phyloP scores from a whole-genome alignment of 495 filamentous ascomycete genomes.

The Neurospora discreta region DNA sequence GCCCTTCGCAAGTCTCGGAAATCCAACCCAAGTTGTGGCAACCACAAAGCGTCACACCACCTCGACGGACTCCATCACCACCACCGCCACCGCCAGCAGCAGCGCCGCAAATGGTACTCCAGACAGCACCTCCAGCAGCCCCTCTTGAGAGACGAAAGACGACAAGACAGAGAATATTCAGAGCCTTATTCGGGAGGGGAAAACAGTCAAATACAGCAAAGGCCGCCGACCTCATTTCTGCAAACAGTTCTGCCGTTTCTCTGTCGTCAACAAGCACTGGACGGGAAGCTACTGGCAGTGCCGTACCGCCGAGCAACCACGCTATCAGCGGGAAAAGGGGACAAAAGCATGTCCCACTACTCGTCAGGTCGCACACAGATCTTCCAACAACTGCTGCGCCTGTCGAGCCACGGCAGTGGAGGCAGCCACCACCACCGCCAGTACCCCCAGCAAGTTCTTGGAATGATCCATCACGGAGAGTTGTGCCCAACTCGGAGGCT shows the following conservation, averaged over 20 bases:
- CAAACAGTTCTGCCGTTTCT: slow-evolving; percentile 8
- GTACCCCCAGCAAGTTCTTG: neutral
- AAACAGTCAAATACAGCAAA: slow-evolving; percentile 21
- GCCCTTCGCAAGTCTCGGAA: slow-evolving; percentile 23
- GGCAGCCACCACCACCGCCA: neutral
- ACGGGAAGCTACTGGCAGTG: neutral
- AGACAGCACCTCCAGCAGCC: slow-evolving; percentile 10
- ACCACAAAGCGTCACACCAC: slow-evolving; percentile 8
- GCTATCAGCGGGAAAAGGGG: slow-evolving; percentile 20
- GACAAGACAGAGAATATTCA: slow-evolving; percentile 38
- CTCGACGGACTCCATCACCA: slow-evolving; percentile 7
- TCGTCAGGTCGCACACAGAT: slow-evolving; percentile 28
- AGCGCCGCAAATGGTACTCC: neutral
- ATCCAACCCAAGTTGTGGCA: slow-evolving; percentile 11
- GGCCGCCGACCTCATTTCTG: slow-evolving; percentile 4
- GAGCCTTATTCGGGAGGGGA: slow-evolving; percentile 35
- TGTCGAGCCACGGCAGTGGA: neutral
- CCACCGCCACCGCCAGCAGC: slow-evolving; percentile 14
- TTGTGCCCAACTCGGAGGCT: neutral
- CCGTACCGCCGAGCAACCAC: slow-evolving; percentile 25
- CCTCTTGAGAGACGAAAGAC: slow-evolving; percentile 29
- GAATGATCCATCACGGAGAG: neutral
- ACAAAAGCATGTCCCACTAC: slow-evolving; percentile 26
- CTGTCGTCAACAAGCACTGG: slow-evolving; percentile 1
- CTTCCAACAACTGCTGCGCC: slow-evolving; percentile 3